Evolutionary conservation across 2,329 filamentous ascomycete genomes (phyloP), one percentile per base, ranked within the genome.

Genomic region (Aspergillus proliferans): DNA sequence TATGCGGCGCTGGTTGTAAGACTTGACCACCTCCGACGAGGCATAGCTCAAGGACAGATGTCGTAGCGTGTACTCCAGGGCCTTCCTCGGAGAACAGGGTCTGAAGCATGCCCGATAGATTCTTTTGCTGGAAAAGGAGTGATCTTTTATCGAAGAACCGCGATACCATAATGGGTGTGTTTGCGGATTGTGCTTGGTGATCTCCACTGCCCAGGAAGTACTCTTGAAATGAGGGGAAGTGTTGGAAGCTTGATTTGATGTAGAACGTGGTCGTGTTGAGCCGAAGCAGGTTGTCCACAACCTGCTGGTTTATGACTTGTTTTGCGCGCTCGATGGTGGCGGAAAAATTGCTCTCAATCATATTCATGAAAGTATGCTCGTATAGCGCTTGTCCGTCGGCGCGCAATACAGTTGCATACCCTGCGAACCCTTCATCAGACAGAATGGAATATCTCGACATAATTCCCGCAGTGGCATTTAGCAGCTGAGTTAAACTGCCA

Each of bases 1-100:
- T 52, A 45, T 52, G 36, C 21, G 50, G 46, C 4, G 22, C 34
- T 2, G 40, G 15, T 4, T 50, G 10, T 24, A 54, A 45, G 24
- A 55, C 49, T 42, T 54, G 50, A 2, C 55, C 55, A 9, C 53
- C 51, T 1, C 33, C 47, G 24, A 53, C 46, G 19, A 57, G 26
- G 22, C 47, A 39, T 7, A 57, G 9, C 12, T 22, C n/a, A 18
- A 19, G 39, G n/a, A 15, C 14, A 6, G 34, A 36, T 36, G 34
- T 1, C 9, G 34, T 36, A 14, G 34, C 34, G 12, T 36, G 33
- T 36, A 36, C 33, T 36, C 33, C 33, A 6, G 33, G 33, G 10
- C 33, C 33, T 36, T 14, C 33, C 33, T 15, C 3, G 14, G 33
- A 36, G 12, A 36, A 36, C 8, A 36, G 33, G 9, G 33, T 15